A percentile compares a stretch with the other conserved stretches of the same genome.
phyloP scores from a whole-genome alignment of 73 alveolate species.

The Paraurostyla sp. region DNA sequence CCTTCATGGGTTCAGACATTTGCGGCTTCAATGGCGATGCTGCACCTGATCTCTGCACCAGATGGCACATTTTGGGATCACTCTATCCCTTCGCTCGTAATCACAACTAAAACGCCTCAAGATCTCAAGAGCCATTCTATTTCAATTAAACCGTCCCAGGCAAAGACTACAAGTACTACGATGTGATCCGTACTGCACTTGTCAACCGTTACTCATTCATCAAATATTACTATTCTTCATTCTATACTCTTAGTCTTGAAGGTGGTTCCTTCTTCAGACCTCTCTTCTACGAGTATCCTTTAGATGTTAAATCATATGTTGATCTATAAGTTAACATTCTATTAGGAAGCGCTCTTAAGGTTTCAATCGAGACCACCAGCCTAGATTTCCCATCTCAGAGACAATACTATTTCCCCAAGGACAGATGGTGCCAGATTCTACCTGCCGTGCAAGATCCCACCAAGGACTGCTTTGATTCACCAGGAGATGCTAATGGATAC shows the following conservation, averaged over 20 bases:
- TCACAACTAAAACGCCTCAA: constrained; percentile 87
- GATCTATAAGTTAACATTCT: constrained; percentile 65
- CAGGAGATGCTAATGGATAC: constrained; percentile 27
- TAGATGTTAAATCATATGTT: constrained; percentile 67
- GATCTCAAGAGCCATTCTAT: constrained; percentile 63
- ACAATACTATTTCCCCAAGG: constrained; percentile 75
- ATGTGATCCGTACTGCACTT: constrained; percentile 83
- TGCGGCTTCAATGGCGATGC: constrained; percentile 97
- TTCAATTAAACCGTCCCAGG: neutral
- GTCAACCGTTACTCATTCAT: constrained; percentile 89
- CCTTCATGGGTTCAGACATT: constrained; percentile 97
- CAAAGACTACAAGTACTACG: constrained; percentile 44
- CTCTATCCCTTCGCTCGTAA: constrained; percentile 98
- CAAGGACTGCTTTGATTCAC: constrained; percentile 24
- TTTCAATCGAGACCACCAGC: constrained; percentile 58
- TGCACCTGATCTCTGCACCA: constrained; percentile 94
- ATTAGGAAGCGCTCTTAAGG: constrained; percentile 76
- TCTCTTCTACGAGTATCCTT: constrained; percentile 88
- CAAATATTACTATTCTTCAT: constrained; percentile 88
- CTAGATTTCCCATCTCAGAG: constrained; percentile 34
- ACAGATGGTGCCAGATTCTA: constrained; percentile 77
- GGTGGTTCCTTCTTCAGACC: constrained; percentile 94
- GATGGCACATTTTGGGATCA: constrained; percentile 97
- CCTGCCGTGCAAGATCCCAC: constrained; percentile 64
- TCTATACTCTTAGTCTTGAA: constrained; percentile 71